Conservation (phyloP, 306 rosid species). For the Urtica urens region DNA sequence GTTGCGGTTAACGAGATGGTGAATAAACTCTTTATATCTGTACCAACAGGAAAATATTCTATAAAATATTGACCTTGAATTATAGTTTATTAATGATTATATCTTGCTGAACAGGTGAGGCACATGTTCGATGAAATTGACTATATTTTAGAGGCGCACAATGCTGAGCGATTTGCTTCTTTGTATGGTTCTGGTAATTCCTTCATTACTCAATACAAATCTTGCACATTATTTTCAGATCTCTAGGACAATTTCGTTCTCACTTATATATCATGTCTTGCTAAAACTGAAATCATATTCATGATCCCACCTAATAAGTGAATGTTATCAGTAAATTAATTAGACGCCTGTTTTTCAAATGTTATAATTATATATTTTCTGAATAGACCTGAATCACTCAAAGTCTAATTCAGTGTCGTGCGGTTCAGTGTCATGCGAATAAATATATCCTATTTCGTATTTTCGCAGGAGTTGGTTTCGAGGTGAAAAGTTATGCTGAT, state of each 20-base stretch:
- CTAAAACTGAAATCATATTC: no score
- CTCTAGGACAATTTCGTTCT: background rate
- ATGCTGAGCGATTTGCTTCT: slow-evolving; percentile 85
- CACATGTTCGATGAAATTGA: slow-evolving; percentile 99
- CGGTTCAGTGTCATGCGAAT: no score
- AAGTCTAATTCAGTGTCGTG: no score
- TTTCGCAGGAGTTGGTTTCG: no score
- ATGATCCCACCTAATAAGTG: no score
- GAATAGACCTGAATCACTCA: no score
- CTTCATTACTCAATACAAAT: no score
- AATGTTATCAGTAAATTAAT: no score
- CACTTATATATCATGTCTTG: background rate
- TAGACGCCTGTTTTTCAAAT: no score
- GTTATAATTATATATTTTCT: no score
- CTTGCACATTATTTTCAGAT: background rate
- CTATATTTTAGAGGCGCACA: slow-evolving; percentile 76
- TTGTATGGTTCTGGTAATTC: slow-evolving; percentile 72
- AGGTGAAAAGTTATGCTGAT: no score
- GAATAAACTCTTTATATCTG: slow-evolving; percentile 23
- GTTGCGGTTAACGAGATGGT: slow-evolving; percentile 96
- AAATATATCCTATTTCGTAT: no score
- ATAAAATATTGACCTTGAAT: background rate
- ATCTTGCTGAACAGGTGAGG: slow-evolving; percentile 60
- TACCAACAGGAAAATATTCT: background rate
- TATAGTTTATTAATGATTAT: background rate